Conservation (phyloP, 1,139 yeast genomes). For the Yamadazyma atlantica region DNA sequence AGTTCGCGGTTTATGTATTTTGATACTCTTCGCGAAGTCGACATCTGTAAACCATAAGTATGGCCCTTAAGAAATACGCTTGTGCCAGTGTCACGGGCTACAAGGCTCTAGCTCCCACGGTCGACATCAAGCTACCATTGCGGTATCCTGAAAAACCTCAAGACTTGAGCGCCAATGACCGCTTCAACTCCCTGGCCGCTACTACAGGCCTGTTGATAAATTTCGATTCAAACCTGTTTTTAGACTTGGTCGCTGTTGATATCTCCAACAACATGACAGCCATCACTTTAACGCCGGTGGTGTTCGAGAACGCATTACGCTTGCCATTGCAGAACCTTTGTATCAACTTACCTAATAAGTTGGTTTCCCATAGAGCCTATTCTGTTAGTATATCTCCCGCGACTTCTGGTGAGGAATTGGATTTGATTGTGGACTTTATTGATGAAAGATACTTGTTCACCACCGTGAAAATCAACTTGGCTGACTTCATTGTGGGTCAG, state of each 20-base stretch:
- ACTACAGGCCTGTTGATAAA: slow-evolving; percentile 25
- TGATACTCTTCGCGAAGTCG: no score
- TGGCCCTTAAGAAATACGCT: slow-evolving; percentile 12
- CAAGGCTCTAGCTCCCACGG: slow-evolving; percentile 21
- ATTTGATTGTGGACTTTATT: slow-evolving; percentile 25
- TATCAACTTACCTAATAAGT: slow-evolving; percentile 34
- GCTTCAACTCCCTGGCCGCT: slow-evolving; percentile 23
- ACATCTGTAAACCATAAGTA: no score
- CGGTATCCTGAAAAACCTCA: slow-evolving; percentile 21
- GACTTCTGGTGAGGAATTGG: slow-evolving; percentile 12
- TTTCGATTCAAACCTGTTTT: slow-evolving; percentile 18
- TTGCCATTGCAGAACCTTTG: slow-evolving; percentile 29
- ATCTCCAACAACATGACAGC: slow-evolving; percentile 31
- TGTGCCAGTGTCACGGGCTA: slow-evolving; percentile 27
- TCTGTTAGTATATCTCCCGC: slow-evolving; percentile 17
- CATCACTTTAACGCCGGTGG: slow-evolving; percentile 32
- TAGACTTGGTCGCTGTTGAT: slow-evolving; percentile 27
- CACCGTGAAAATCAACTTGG: slow-evolving; percentile 28
- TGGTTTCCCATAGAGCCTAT: slow-evolving; percentile 25
- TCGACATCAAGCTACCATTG: slow-evolving; percentile 30
- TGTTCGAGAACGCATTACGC: not conserved
- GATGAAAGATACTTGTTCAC: slow-evolving; percentile 34
- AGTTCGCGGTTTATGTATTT: no score
- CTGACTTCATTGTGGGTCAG: slow-evolving; percentile 28
- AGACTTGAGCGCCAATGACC: slow-evolving; percentile 19